These are phyloP conservation scores for Sporothrix inflata DNA, from an alignment of 2,329 filamentous ascomycete genomes.

Conservation along the genomic window DNA sequence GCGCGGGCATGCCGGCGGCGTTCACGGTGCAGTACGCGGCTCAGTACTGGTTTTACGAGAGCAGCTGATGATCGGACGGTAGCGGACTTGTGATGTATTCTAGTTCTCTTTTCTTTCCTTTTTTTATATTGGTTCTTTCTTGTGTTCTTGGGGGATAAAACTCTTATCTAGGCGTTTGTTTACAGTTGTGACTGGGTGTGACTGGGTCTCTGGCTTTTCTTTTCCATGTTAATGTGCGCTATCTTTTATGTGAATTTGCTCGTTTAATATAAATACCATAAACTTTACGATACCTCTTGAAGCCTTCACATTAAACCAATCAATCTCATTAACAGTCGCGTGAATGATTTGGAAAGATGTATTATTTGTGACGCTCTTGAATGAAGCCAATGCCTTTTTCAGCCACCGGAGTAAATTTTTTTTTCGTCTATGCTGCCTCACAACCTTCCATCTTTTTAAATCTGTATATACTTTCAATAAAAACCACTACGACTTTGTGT, in stretches of 20 bases:
- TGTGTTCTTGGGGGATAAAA: background rate
- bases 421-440: conserved; percentile 6
- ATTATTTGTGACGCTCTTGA: background rate
- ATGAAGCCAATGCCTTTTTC: background rate
- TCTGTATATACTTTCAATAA: conserved; percentile 1
- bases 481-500: background rate
- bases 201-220: background rate
- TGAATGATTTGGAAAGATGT: background rate
- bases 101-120: background rate
- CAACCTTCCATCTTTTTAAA: background rate
- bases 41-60: conserved; percentile 60
- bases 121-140: background rate
- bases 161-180: background rate
- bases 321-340: background rate
- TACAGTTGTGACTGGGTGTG: background rate
- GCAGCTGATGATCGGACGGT: conserved; percentile 11
- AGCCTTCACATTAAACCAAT: too few relatives aligned
- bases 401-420: background rate
- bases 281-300: background rate
- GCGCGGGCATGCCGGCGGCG: conserved; percentile 61
- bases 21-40: conserved; percentile 82
- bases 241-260: background rate
- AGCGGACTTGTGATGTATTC: background rate
- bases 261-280: background rate
- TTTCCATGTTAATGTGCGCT: background rate